Evolutionary conservation across 163 green algal species (phyloP).

Genomic region (Scenedesmus sp.): DNA sequence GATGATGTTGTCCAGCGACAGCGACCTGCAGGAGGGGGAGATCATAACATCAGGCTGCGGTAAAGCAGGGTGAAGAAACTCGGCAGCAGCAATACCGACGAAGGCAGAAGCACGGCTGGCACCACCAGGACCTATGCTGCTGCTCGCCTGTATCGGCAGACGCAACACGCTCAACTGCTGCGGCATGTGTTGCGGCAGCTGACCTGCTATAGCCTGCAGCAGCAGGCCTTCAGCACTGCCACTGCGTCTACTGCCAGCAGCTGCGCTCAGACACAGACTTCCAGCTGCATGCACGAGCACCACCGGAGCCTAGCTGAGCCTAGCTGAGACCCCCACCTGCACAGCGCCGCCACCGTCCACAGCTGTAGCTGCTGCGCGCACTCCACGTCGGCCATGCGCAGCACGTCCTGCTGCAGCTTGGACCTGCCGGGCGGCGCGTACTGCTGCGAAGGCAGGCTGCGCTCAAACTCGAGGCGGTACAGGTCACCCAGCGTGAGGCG

Average conservation of each 20-base stretch:
- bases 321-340: constrained; percentile 47
- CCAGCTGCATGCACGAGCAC: neutral
- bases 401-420: neutral
- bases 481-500: constrained; percentile 47
- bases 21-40: constrained; percentile 50
- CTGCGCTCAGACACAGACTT: too few species aligned
- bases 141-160: too few species aligned
- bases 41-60: neutral
- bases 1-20: constrained; percentile 85
- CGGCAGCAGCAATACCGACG: neutral
- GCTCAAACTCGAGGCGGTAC: constrained; percentile 50
- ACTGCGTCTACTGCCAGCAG: too few species aligned
- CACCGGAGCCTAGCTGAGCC: neutral
- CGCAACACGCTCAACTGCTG: too few species aligned
- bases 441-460: neutral
- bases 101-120: neutral
- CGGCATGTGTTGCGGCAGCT: too few species aligned
- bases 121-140: neutral
- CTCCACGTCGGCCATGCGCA: constrained; percentile 64
- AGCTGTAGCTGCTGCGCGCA: constrained; percentile 70
- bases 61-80: neutral
- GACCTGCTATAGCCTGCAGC: too few species aligned
- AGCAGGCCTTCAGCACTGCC: too few species aligned
- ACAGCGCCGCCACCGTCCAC: constrained; percentile 82
- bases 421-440: neutral